Evolutionary conservation across 2,329 filamentous ascomycete genomes (phyloP), one percentile per base, ranked within the genome.

Genomic region (Stagonosporopsis tanaceti): DNA sequence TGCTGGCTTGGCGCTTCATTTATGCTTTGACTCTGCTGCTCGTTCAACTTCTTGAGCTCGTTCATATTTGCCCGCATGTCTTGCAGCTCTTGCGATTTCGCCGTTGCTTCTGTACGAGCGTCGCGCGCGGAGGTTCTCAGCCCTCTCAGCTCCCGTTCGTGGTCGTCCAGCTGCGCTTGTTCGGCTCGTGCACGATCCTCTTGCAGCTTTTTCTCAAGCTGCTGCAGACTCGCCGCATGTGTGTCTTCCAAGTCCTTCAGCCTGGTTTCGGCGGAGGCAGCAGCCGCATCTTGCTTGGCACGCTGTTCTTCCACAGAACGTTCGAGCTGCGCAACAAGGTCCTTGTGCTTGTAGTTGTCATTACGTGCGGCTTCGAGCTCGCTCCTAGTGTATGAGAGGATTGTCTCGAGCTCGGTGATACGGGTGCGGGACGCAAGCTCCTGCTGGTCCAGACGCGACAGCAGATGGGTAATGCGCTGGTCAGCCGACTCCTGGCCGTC

Each of bases 381-480:
- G 4, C 66, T 66, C 5, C 69, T 68, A 8, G 73, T 74, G 51
- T 69, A 76, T 1, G 70, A 64, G 8, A 75, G 63, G 12, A 75
- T 66, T 3, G 74, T 74, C 42, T 75, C 73, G 28, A 76, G 69
- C 47, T 76, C 70, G 2, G 66, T 70, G 27, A 75, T 74, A 37
- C 72, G 71, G 14, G 66, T 69, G 27, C 64, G 64, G 11, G 71
- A 69, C 14, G 64, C 57, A 3, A 66, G 44, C 35, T 74, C 66
- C 42, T 74, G 71, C 39, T 69, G 67, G 30, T 71, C 64, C 3
- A 75, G 50, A 15, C 60, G 67, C 8, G 64, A 50, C 42, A 71
- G 66, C 20, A 75, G 48, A 7, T 69, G 67, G 6, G 61, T 61
- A 22, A 74, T 56, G 51, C 66, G 65, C 37, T 60, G 53, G 6